Evolutionary conservation across 176 grass and related monocot genomes (phyloP).

Genomic region (Saccharum spontaneum): DNA sequence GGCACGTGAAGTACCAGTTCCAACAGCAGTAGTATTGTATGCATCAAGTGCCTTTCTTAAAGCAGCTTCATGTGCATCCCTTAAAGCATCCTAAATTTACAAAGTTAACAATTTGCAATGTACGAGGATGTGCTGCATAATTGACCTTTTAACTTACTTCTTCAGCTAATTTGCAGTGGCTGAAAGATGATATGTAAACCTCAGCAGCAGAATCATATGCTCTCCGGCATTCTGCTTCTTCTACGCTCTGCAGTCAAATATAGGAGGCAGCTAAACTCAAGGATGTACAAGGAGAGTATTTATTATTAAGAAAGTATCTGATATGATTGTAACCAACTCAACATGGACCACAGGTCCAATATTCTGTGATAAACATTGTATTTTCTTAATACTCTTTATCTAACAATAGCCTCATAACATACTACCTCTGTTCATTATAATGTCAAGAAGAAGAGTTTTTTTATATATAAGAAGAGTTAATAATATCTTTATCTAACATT

Average conservation of each 20-base stretch:
- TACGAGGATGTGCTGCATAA: slow-evolving; percentile 16
- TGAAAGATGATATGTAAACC: slow-evolving; percentile 77
- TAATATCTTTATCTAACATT: neutral
- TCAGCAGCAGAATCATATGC: slow-evolving; percentile 86
- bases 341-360: neutral
- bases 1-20: slow-evolving; percentile 60
- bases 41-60: slow-evolving; percentile 60
- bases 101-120: slow-evolving; percentile 16
- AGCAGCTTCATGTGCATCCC: slow-evolving; percentile 79
- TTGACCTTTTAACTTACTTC: slow-evolving; percentile 5
- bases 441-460: neutral
- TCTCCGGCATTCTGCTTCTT: slow-evolving; percentile 89
- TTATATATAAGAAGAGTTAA: neutral
- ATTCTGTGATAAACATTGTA: neutral
- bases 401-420: neutral
- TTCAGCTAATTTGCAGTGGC: slow-evolving; percentile 41
- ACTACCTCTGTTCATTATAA: neutral
- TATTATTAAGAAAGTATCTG: slow-evolving; percentile 15
- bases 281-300: slow-evolving; percentile 19
- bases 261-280: slow-evolving; percentile 10
- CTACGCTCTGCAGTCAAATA: slow-evolving; percentile 69
- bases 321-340: neutral
- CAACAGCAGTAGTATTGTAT: slow-evolving; percentile 74
- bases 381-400: neutral
- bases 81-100: slow-evolving; percentile 56